Conservation (phyloP, 441 rosid species). For the Pelargonium exstipulatum region DNA sequence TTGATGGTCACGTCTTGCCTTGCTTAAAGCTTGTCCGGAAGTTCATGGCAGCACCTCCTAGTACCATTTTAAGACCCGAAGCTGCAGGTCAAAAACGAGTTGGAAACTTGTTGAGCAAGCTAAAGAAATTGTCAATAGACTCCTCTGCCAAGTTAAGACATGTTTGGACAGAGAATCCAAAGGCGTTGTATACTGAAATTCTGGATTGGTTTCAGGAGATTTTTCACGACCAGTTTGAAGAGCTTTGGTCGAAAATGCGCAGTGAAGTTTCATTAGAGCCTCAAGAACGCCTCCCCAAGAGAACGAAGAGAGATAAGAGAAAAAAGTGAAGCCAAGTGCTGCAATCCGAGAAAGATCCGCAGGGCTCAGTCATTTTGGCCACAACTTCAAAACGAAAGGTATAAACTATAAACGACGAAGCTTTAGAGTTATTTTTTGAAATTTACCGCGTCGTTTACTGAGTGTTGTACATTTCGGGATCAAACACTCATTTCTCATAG, state of each 20-base stretch:
- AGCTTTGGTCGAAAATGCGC: slow-evolving; percentile 60
- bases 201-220: slow-evolving; percentile 66
- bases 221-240: slow-evolving; percentile 39
- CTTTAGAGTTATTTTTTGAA: too few relatives aligned
- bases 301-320: slow-evolving; percentile 22
- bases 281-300: slow-evolving; percentile 29
- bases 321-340: slow-evolving; percentile 10
- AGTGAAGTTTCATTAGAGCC: slow-evolving; percentile 40
- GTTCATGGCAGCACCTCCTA: slow-evolving; percentile 55
- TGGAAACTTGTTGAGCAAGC: slow-evolving; percentile 46
- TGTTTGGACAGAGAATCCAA: slow-evolving; percentile 47
- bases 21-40: slow-evolving; percentile 43
- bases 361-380: too few relatives aligned
- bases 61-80: slow-evolving; percentile 49
- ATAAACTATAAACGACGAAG: too few relatives aligned
- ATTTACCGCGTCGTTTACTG: too few relatives aligned
- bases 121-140: slow-evolving; percentile 40
- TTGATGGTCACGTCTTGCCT: slow-evolving; percentile 72
- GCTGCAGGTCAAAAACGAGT: slow-evolving; percentile 56
- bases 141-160: slow-evolving; percentile 44
- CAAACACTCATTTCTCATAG: too few relatives aligned
- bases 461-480: too few relatives aligned
- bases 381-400: too few relatives aligned
- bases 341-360: too few relatives aligned
- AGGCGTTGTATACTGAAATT: slow-evolving; percentile 45